phyloP scores from a whole-genome alignment of 176 grass and related monocot genomes.

The Avena eriantha region DNA sequence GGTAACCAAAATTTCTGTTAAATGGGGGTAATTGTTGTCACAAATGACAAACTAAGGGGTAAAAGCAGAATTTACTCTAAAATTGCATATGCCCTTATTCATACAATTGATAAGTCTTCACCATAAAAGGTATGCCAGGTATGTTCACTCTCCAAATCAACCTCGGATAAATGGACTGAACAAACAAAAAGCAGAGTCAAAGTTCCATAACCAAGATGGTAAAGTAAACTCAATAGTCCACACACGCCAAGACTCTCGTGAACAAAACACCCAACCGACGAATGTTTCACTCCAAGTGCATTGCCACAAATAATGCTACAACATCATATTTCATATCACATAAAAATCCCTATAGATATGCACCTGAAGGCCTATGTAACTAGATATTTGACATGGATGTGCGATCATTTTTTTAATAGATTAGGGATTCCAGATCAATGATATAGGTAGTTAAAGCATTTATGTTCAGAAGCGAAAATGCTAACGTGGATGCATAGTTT shows the following conservation, averaged over 20 bases:
- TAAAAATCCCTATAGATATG: neutral
- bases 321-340: neutral
- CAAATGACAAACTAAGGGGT: too few species aligned
- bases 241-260: neutral
- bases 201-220: slow-evolving; percentile 9
- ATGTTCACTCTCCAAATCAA: slow-evolving; percentile 29
- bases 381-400: slow-evolving; percentile 18
- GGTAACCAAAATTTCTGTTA: too few species aligned
- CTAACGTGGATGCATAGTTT: neutral
- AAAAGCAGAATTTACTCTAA: neutral
- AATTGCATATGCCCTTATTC: slow-evolving; percentile 20
- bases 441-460: neutral
- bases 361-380: neutral
- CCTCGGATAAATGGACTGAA: slow-evolving; percentile 3
- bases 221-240: neutral
- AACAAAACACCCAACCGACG: neutral
- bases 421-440: neutral
- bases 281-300: slow-evolving; percentile 15
- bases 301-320: slow-evolving; percentile 20
- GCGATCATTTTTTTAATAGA: neutral
- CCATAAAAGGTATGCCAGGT: slow-evolving; percentile 4
- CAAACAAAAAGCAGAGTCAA: neutral
- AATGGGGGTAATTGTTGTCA: too few species aligned
- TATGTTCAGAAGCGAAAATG: neutral
- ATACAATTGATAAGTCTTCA: neutral